Conservation (phyloP, 352 stramenopile genomes). For the Chrysophaeum taylorii region DNA sequence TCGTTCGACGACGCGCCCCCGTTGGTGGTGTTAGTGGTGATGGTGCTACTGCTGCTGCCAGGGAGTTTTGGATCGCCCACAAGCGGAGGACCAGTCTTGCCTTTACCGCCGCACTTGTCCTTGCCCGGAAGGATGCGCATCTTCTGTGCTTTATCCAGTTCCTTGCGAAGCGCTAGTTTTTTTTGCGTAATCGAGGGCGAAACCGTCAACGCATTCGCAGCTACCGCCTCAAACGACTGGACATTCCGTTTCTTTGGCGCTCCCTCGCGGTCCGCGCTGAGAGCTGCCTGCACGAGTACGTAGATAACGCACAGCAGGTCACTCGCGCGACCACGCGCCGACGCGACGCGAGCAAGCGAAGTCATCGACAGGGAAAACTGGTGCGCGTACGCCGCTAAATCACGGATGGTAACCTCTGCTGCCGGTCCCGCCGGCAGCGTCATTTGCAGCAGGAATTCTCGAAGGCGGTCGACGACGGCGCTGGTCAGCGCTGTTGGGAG, state of each 20-base stretch:
- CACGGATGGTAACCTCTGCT: too few relatives aligned
- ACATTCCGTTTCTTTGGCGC: neutral
- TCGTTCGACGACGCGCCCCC: neutral
- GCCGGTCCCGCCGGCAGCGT: too few relatives aligned
- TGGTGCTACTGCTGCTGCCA: too few relatives aligned
- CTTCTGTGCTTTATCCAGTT: neutral
- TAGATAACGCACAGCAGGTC: constrained; percentile 29
- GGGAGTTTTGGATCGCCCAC: too few relatives aligned
- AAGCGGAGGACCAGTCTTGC: too few relatives aligned
- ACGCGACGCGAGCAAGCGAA: constrained; percentile 22
- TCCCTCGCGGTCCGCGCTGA: neutral
- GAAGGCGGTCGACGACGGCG: too few relatives aligned
- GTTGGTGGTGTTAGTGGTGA: too few relatives aligned
- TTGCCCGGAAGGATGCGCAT: neutral
- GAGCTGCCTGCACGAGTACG: constrained; percentile 29
- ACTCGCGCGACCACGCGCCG: constrained; percentile 24
- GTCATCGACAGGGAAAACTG: too few relatives aligned
- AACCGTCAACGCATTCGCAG: neutral
- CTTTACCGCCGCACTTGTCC: too few relatives aligned
- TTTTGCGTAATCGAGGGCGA: neutral
- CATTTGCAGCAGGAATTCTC: too few relatives aligned
- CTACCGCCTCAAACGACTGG: neutral
- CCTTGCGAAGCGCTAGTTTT: neutral
- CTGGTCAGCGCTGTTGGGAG: too few relatives aligned
- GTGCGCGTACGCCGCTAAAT: too few relatives aligned